Evolutionary conservation across 768 basidiomycete species (phyloP), one percentile per base, ranked within the genome.

Genomic region (Trametes punicea): DNA sequence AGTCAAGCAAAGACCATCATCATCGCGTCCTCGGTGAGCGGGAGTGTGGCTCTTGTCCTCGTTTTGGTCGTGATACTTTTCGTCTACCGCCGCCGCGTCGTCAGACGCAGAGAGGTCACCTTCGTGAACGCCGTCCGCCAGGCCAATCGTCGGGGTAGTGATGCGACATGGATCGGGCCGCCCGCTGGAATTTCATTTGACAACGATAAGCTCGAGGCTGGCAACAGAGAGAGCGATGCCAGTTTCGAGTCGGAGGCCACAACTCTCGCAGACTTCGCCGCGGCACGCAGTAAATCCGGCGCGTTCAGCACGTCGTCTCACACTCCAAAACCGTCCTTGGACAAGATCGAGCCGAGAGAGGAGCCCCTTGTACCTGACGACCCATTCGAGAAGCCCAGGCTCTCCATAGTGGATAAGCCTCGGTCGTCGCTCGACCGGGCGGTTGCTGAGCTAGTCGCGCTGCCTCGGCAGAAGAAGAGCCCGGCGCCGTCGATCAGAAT

Each of bases 81-180:
- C 13, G 58, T 60, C 44, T 60, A 55, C 44, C 58, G 58, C 33
- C 57, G 57, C n/a, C 53, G 53, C 23, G 46, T 40, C 42, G 40
- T n/a, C 26, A 46, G 38, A 8, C 36, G 40, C 10, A 33, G 49
- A 13, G 18, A 7, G 11, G 25, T 49, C 8, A 38, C 10, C 1
- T 55, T 51, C 44, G 48, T 41, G 21, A 27, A 50, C 20, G 52
- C 27, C 8, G 29, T 49, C 9, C 40, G 31, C 11, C 15, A 7
- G 13, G 13, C 23, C 34, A 36, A 11, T 5, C 58, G 49, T 11
- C 46, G 42, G 2, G 54, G 26, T 5, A 59, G 57, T 52, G 57
- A 59, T 8, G 51, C 52, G 13, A 59, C 57, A 4, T 54, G 52
- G 51, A 48, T 59, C 20, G 57, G 52, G 4, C 42, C 51, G 4